phyloP scores from a whole-genome alignment of 768 basidiomycete genomes.

The Cubamyces lactineus region DNA sequence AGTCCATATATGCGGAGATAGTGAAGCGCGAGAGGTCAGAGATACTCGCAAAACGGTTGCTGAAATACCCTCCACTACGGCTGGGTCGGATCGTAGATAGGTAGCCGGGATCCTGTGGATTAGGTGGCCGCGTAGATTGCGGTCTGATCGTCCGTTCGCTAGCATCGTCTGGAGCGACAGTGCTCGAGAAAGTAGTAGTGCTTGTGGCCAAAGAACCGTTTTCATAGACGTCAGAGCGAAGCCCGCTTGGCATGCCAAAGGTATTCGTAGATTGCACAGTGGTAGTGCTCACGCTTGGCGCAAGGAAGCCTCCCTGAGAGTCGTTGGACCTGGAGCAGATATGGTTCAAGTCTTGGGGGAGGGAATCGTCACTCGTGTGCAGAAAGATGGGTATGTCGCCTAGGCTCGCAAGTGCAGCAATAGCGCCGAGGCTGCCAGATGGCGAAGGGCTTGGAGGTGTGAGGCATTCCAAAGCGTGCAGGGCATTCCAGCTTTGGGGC shows the following conservation, averaged over 20 bases:
- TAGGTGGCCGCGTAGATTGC: background rate
- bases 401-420: slow-evolving; percentile 27
- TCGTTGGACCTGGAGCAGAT: background rate
- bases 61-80: slow-evolving; percentile 19
- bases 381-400: slow-evolving; percentile 35
- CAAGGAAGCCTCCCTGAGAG: background rate
- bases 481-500: slow-evolving; percentile 28
- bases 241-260: slow-evolving; percentile 22
- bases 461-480: slow-evolving; percentile 29
- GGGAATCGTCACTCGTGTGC: slow-evolving; percentile 17
- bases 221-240: background rate
- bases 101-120: background rate
- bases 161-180: background rate
- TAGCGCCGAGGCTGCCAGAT: slow-evolving; percentile 24
- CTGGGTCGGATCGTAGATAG: slow-evolving; percentile 5
- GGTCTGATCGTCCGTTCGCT: slow-evolving; percentile 9
- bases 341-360: slow-evolving; percentile 6
- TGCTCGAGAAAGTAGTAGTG: too few relatives aligned
- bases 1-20: slow-evolving; percentile 21
- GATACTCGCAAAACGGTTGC: slow-evolving; percentile 22
- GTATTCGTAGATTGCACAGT: slow-evolving; percentile 28
- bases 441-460: slow-evolving; percentile 30
- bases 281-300: slow-evolving; percentile 23
- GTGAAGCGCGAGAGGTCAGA: slow-evolving; percentile 22
- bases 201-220: background rate